These are phyloP conservation scores for Colletotrichum viniferum DNA, from an alignment of 2,329 filamentous ascomycete genomes.

Conservation along the genomic window DNA sequence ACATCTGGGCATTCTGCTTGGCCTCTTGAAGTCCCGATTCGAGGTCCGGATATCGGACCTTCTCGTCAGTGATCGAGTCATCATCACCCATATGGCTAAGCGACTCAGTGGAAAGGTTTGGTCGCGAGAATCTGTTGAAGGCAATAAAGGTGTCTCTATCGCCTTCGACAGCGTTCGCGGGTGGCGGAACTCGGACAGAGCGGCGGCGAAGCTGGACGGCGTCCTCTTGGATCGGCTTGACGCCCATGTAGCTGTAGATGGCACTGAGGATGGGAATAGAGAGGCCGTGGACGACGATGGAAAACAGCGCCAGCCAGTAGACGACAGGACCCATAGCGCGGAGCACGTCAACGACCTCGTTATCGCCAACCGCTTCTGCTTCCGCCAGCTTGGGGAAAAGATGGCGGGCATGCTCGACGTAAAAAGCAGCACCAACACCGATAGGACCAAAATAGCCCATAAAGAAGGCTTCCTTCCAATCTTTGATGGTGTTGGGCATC, in stretches of 20 bases:
- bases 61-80: neutral
- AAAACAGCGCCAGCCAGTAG: slow-evolving; percentile 45
- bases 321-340: slow-evolving; percentile 42
- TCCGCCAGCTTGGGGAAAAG: slow-evolving; percentile 41
- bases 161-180: slow-evolving; percentile 42
- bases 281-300: slow-evolving; percentile 50
- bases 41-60: neutral
- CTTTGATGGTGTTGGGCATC: slow-evolving; percentile 55
- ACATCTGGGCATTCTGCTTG: neutral
- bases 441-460: slow-evolving; percentile 78
- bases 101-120: slow-evolving; percentile 21
- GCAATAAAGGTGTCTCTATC: slow-evolving; percentile 45
- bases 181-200: slow-evolving; percentile 38
- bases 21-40: neutral
- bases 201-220: slow-evolving; percentile 41
- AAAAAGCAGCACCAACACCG: slow-evolving; percentile 78
- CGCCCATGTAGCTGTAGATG: slow-evolving; percentile 40
- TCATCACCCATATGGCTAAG: neutral
- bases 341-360: slow-evolving; percentile 37
- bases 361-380: slow-evolving; percentile 36
- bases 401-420: slow-evolving; percentile 58
- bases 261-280: slow-evolving; percentile 49
- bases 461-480: slow-evolving; percentile 63
- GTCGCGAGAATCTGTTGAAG: slow-evolving; percentile 53
- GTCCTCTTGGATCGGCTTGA: slow-evolving; percentile 48